Percentiles rank a stretch among this genome's conserved stretches.
These are phyloP conservation scores for Amoebophrya sp. DNA, from an alignment of 169 alveolate genomes.

Conservation along the genomic window DNA sequence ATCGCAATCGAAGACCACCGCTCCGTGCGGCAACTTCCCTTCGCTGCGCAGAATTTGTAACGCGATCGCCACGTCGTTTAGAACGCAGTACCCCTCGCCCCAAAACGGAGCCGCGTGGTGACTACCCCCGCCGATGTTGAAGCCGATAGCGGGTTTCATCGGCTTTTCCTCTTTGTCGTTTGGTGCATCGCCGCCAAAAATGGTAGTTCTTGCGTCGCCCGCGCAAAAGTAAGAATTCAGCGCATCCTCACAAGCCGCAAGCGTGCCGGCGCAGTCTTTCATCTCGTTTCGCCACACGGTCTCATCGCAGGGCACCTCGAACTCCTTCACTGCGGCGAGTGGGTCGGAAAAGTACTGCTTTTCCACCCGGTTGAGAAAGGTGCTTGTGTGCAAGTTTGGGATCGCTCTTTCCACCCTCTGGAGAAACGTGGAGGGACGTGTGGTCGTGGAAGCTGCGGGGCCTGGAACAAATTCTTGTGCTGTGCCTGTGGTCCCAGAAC, in stretches of 20 bases:
- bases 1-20: not conserved
- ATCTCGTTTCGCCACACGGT: not conserved
- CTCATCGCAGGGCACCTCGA: not conserved
- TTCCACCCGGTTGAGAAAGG: no score
- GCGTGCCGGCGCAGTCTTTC: not conserved
- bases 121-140: not conserved
- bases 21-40: not conserved
- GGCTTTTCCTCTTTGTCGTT: no score
- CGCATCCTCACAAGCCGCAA: not conserved
- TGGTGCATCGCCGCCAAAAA: not conserved
- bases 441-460: no score
- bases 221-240: no score
- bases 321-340: not conserved
- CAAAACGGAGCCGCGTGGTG: not conserved
- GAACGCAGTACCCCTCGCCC: conserved; percentile 4
- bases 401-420: no score
- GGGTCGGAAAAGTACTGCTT: no score
- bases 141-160: no score
- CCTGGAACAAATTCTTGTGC: no score
- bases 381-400: no score
- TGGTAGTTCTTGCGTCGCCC: no score
- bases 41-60: not conserved
- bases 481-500: no score
- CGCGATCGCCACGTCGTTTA: not conserved
- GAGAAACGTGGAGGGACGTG: no score